Conservation (phyloP, 345 rosid genomes). For the Psidium guajava region DNA sequence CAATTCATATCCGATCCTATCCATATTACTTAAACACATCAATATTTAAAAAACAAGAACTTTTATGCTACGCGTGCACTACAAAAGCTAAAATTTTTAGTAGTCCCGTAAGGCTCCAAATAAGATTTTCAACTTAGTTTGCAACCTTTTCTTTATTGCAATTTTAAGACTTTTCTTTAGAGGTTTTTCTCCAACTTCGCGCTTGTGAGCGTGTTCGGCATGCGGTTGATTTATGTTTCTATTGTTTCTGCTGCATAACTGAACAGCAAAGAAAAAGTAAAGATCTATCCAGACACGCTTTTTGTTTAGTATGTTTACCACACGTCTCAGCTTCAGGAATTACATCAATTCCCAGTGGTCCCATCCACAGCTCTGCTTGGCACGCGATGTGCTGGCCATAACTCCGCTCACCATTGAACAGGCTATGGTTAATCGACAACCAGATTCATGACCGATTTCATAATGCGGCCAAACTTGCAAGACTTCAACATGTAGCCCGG, state of each 20-base stretch:
- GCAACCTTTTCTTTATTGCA: no score
- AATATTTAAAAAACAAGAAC: no score
- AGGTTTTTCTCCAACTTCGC: no score
- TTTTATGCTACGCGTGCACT: no score
- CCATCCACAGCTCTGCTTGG: neutral
- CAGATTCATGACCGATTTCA: neutral
- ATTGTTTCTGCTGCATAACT: neutral
- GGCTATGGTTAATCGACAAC: neutral
- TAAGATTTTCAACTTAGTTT: no score
- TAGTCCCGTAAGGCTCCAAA: no score
- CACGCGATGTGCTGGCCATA: neutral
- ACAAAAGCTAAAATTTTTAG: no score
- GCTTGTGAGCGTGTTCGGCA: neutral
- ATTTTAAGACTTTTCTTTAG: no score
- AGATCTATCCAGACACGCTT: neutral
- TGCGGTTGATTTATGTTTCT: neutral
- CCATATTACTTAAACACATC: no score
- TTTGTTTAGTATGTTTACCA: no score
- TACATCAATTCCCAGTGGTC: neutral
- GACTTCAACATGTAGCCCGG: neutral
- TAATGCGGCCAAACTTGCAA: neutral
- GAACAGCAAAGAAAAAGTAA: neutral
- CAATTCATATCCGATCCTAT: no score
- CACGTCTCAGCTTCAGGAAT: neutral
- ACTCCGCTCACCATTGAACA: neutral